These are phyloP conservation scores for Skeletonema grethae DNA, from an alignment of 108 stramenopile species.

Conservation along the genomic window DNA sequence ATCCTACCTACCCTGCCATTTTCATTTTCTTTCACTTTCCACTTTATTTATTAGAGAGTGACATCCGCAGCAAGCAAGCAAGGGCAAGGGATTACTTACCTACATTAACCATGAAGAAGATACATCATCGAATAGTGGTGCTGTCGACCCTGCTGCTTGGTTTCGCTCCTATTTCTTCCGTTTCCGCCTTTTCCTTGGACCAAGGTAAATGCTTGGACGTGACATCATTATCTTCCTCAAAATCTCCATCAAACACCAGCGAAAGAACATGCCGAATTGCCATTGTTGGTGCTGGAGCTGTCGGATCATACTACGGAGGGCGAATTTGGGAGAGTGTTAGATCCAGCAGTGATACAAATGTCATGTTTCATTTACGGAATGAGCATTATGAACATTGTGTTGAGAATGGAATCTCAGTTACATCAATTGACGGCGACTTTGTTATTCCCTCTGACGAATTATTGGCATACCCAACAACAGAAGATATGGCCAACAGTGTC, in stretches of 20 bases:
- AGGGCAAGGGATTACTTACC: too few relatives aligned
- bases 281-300: conserved; percentile 67
- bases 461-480: conserved; percentile 53
- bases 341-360: conserved; percentile 31
- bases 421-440: conserved; percentile 66
- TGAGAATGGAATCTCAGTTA: conserved; percentile 65
- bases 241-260: background rate
- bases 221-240: background rate
- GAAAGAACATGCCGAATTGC: conserved; percentile 27
- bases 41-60: too few relatives aligned
- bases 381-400: conserved; percentile 61
- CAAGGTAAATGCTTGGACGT: too few relatives aligned
- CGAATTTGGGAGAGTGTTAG: conserved; percentile 71
- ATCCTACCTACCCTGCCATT: too few relatives aligned
- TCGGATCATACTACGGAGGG: conserved; percentile 54
- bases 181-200: background rate
- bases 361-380: conserved; percentile 76
- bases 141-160: background rate
- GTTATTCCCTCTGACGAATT: conserved; percentile 63
- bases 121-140: background rate
- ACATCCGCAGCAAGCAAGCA: too few relatives aligned
- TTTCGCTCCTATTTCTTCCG: background rate
- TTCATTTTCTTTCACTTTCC: too few relatives aligned
- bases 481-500: conserved; percentile 29
- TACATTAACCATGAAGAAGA: too few relatives aligned